These are phyloP conservation scores for Aspergillus tubingensis DNA, from an alignment of 2,329 filamentous ascomycete genomes.

Conservation along the genomic window DNA sequence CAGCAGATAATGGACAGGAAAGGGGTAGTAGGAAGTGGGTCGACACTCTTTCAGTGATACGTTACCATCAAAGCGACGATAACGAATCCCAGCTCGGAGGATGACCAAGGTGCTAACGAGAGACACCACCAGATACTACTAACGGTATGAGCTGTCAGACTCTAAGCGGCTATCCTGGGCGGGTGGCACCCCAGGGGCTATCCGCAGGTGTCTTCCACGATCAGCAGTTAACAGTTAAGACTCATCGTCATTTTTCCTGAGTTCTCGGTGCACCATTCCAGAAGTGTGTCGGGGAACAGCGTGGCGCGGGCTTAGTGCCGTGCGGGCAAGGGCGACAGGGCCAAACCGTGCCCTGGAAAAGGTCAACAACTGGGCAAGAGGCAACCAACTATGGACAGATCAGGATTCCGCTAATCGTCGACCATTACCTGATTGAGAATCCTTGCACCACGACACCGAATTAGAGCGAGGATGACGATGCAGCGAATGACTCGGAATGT, in stretches of 20 bases:
- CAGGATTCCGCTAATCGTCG: neutral
- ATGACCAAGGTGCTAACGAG: conserved; percentile 10
- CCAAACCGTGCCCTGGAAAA: neutral
- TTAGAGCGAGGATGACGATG: neutral
- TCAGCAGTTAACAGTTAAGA: neutral
- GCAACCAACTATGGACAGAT: conserved; percentile 1
- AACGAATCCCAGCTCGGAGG: conserved; percentile 1
- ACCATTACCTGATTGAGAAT: neutral
- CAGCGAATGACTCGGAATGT: conserved; percentile 1
- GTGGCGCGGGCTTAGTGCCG: conserved; percentile 3
- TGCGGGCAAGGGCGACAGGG: conserved; percentile 1
- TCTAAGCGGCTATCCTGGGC: neutral
- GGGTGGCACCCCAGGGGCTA: neutral
- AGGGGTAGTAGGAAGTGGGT: neutral
- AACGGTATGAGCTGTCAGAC: conserved; percentile 6
- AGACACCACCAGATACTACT: neutral
- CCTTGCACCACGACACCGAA: neutral
- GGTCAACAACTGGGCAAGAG: conserved; percentile 1
- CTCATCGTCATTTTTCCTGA: neutral
- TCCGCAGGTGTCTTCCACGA: neutral
- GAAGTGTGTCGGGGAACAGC: conserved; percentile 3
- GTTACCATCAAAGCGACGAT: neutral
- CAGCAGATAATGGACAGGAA: neutral
- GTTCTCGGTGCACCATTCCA: neutral
- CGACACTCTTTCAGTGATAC: neutral